Conservation (phyloP, 768 basidiomycete genomes). For the Nidularia pulvinata region DNA sequence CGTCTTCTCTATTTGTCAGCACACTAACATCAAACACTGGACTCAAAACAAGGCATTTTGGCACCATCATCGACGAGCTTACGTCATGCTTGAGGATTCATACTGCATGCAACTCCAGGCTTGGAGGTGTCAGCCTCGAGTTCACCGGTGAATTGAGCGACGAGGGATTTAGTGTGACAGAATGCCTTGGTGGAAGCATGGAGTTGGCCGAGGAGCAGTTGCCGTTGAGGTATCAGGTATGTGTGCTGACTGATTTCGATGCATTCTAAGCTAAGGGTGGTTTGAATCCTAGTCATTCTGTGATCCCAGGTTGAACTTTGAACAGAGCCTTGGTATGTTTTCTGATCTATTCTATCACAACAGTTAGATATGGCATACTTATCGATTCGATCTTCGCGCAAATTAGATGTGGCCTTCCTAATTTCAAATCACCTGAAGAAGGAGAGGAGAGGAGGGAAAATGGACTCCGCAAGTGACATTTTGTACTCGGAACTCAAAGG, state of each 20-base stretch:
- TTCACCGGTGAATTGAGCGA: slow-evolving; percentile 91
- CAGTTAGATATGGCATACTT: not conserved
- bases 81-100: slow-evolving; percentile 84
- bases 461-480: not conserved
- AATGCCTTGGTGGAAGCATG: slow-evolving; percentile 98
- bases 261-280: not conserved
- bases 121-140: slow-evolving; percentile 87
- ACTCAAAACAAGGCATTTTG: slow-evolving; percentile 90
- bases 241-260: slow-evolving; percentile 7
- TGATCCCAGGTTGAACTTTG: slow-evolving; percentile 92
- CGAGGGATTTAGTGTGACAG: slow-evolving; percentile 94
- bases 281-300: slow-evolving; percentile 70
- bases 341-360: not conserved
- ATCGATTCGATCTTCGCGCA: too few species aligned
- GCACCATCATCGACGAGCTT: slow-evolving; percentile 87
- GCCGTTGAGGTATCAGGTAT: slow-evolving; percentile 85
- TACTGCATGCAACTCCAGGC: slow-evolving; percentile 62
- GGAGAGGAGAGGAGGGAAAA: slow-evolving; percentile 10
- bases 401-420: slow-evolving; percentile 28
- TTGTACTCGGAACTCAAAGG: slow-evolving; percentile 3
- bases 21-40: slow-evolving; percentile 81
- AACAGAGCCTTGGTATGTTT: slow-evolving; percentile 85
- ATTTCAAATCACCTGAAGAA: slow-evolving; percentile 32
- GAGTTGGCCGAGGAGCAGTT: slow-evolving; percentile 88
- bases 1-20: slow-evolving; percentile 32